Conservation (phyloP, 2,329 filamentous ascomycete genomes). For the Diaporthe amygdali region DNA sequence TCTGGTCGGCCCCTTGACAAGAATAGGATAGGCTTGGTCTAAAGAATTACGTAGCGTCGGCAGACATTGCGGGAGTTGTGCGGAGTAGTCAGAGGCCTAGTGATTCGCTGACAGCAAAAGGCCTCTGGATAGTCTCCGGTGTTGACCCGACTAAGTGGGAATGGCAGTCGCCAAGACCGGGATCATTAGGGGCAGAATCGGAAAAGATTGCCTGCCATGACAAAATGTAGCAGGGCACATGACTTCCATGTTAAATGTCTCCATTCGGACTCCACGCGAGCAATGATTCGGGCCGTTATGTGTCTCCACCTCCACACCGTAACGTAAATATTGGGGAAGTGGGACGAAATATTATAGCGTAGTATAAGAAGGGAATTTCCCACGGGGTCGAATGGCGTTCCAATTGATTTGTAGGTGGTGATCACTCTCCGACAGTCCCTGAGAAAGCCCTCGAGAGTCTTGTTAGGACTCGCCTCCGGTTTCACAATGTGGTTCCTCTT, state of each 20-base stretch:
- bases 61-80: neutral
- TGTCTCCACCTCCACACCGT: constrained; percentile 7
- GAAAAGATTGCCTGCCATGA: neutral
- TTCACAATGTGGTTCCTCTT: neutral
- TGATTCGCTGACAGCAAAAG: neutral
- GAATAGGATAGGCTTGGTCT: neutral
- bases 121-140: neutral
- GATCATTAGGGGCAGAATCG: neutral
- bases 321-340: neutral
- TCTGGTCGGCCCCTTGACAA: neutral
- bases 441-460: neutral
- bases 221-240: neutral
- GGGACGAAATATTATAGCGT: neutral
- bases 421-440: neutral
- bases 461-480: neutral
- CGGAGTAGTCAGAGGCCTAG: neutral
- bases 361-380: neutral
- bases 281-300: neutral
- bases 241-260: neutral
- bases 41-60: neutral
- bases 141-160: constrained; percentile 1
- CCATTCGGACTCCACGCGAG: constrained; percentile 4
- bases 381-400: too few species aligned
- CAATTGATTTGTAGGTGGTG: too few species aligned
- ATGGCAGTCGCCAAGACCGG: neutral